phyloP scores from a whole-genome alignment of 1,139 yeast species.

The Kurtzmaniella natalensis region DNA sequence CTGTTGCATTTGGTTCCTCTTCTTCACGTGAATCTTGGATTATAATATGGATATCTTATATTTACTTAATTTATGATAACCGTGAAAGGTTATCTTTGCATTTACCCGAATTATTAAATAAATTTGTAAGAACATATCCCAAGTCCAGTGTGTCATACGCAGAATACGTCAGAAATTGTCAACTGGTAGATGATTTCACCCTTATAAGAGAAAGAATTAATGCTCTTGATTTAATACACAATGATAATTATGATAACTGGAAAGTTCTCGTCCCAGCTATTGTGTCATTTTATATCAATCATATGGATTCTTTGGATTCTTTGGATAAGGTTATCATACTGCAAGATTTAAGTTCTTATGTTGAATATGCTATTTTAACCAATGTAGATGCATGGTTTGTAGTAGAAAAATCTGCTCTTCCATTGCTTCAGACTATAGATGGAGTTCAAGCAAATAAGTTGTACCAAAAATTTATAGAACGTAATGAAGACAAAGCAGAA shows the following conservation, averaged over 20 bases:
- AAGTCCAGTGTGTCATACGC: slow-evolving; percentile 23
- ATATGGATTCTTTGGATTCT: slow-evolving; percentile 10
- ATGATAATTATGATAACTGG: slow-evolving; percentile 29
- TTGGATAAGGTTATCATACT: slow-evolving; percentile 12
- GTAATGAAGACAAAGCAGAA: slow-evolving; percentile 32
- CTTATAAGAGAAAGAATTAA: slow-evolving; percentile 12
- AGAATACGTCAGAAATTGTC: slow-evolving; percentile 23
- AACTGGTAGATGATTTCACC: slow-evolving; percentile 11
- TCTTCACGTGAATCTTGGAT: slow-evolving; percentile 12
- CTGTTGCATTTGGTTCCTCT: slow-evolving; percentile 11
- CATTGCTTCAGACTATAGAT: slow-evolving; percentile 23
- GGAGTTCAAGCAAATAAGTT: slow-evolving; percentile 20
- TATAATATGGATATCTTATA: slow-evolving; percentile 27
- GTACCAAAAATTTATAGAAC: slow-evolving; percentile 22
- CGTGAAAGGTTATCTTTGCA: slow-evolving; percentile 2
- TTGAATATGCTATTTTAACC: slow-evolving; percentile 19
- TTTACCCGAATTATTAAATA: slow-evolving; percentile 13
- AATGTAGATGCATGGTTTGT: slow-evolving; percentile 35
- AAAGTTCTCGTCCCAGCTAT: slow-evolving; percentile 29
- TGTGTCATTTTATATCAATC: slow-evolving; percentile 13
- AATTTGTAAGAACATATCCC: slow-evolving; percentile 22
- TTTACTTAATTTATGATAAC: slow-evolving; percentile 19
- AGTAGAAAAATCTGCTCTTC: slow-evolving; percentile 36
- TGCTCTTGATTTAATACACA: slow-evolving; percentile 16
- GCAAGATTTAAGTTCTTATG: slow-evolving; percentile 11